A percentile compares a stretch with the other conserved stretches of the same genome.
These are phyloP conservation scores for Trametes versicolor DNA, from an alignment of 1,284 basidiomycete genomes.

Conservation along the genomic window DNA sequence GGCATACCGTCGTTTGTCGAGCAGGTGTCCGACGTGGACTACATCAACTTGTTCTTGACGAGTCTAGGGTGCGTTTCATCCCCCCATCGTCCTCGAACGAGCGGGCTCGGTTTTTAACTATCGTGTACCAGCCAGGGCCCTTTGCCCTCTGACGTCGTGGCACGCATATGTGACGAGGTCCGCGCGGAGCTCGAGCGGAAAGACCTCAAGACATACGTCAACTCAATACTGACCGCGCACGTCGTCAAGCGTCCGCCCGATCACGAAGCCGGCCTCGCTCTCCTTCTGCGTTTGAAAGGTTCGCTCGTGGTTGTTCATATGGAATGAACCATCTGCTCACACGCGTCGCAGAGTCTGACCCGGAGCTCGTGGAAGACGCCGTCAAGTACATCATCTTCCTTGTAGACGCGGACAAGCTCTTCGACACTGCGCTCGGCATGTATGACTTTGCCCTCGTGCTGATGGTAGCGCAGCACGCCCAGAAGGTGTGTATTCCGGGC, in stretches of 20 bases:
- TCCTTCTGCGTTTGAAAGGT: slow-evolving; percentile 87
- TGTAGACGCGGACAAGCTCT: slow-evolving; percentile 92
- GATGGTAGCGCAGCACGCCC: slow-evolving; percentile 96
- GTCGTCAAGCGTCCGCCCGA: slow-evolving; percentile 94
- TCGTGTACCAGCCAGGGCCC: slow-evolving; percentile 61
- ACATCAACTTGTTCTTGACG: slow-evolving; percentile 94
- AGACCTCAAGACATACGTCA: slow-evolving; percentile 85
- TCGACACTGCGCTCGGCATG: slow-evolving; percentile 97
- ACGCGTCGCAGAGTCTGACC: slow-evolving; percentile 66
- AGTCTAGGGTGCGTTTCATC: slow-evolving; percentile 72
- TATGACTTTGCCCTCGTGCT: slow-evolving; percentile 97
- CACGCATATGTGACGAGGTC: slow-evolving; percentile 83
- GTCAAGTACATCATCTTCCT: slow-evolving; percentile 99
- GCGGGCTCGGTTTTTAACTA: slow-evolving; percentile 1
- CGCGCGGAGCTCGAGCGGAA: slow-evolving; percentile 76
- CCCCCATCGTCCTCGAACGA: not conserved
- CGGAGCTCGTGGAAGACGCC: slow-evolving; percentile 90
- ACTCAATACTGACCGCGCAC: slow-evolving; percentile 92
- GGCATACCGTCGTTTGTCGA: slow-evolving; percentile 77
- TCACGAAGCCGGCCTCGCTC: slow-evolving; percentile 84
- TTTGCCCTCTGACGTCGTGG: slow-evolving; percentile 66
- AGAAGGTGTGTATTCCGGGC: slow-evolving; percentile 71
- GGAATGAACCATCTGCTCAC: not conserved
- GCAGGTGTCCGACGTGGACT: slow-evolving; percentile 90
- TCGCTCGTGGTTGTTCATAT: slow-evolving; percentile 7